A percentile compares a stretch with the other conserved stretches of the same genome.
These are phyloP conservation scores for Monilinia vaccinii-corymbosi DNA, from an alignment of 2,329 filamentous ascomycete species.

Conservation along the genomic window DNA sequence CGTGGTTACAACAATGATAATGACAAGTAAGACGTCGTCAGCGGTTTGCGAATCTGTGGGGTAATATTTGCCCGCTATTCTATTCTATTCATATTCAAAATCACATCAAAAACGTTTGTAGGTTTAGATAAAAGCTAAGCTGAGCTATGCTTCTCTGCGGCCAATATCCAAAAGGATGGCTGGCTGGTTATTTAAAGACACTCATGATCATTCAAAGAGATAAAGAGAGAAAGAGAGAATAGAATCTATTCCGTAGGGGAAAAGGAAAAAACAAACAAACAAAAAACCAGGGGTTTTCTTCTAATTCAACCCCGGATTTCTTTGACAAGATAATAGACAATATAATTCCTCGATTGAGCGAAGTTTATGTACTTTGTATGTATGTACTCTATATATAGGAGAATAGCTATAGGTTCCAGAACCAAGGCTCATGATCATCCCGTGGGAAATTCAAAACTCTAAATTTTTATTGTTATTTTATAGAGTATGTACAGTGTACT, in stretches of 20 bases:
- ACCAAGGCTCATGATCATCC: constrained; percentile 5
- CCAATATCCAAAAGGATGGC: background rate
- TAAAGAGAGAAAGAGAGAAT: too few relatives aligned
- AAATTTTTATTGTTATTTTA: too few relatives aligned
- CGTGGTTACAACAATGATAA: too few relatives aligned
- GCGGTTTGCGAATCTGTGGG: background rate
- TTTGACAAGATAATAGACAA: constrained; percentile 22
- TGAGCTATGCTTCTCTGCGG: background rate
- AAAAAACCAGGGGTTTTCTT: background rate
- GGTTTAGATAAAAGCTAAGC: too few relatives aligned
- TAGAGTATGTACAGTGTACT: too few relatives aligned
- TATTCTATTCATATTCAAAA: background rate
- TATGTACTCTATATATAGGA: too few relatives aligned
- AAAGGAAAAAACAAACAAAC: too few relatives aligned
- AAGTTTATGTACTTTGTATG: constrained; percentile 1
- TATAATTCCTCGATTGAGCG: constrained; percentile 18
- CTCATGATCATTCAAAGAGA: too few relatives aligned
- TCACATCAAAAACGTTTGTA: background rate
- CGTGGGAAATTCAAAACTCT: background rate
- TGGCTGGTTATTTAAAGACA: too few relatives aligned
- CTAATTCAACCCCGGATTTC: constrained; percentile 22
- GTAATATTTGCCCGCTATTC: background rate
- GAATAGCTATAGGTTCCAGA: constrained; percentile 1
- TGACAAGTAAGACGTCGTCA: background rate
- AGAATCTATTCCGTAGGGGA: too few relatives aligned